These are phyloP conservation scores for Parachlorella kessleri DNA, from an alignment of 139 green algal genomes.

Conservation along the genomic window DNA sequence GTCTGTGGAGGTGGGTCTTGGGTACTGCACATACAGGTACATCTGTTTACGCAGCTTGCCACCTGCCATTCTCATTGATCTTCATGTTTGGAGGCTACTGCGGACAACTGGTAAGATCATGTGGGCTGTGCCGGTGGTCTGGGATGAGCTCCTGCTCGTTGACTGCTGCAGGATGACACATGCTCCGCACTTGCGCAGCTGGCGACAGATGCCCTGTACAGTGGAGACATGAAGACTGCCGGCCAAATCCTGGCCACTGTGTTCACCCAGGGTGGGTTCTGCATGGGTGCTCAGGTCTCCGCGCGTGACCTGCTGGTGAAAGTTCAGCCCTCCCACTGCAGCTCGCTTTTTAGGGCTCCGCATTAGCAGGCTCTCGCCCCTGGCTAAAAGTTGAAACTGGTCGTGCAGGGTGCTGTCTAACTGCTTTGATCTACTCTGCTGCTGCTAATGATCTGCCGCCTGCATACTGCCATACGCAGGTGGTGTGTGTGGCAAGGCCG, in stretches of 20 bases:
- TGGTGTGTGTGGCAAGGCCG: not conserved
- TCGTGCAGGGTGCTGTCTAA: too few species aligned
- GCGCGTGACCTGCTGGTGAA: not conserved
- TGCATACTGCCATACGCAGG: too few species aligned
- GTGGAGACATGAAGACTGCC: not conserved
- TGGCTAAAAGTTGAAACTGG: too few species aligned
- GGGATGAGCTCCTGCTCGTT: not conserved
- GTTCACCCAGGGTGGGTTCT: not conserved
- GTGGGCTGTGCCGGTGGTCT: too few species aligned
- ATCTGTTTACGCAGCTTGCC: not conserved
- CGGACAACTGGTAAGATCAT: too few species aligned
- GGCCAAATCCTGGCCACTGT: not conserved
- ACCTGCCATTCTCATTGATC: not conserved
- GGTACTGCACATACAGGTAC: too few species aligned
- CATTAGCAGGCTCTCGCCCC: too few species aligned
- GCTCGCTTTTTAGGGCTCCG: not conserved
- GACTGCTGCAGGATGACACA: not conserved
- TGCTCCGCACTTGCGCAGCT: not conserved
- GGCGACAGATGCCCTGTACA: not conserved
- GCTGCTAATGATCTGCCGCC: too few species aligned
- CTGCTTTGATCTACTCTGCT: too few species aligned
- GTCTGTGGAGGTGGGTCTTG: not conserved
- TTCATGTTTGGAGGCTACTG: not conserved
- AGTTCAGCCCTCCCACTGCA: not conserved
- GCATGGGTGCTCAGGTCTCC: too few species aligned